A percentile compares a stretch with the other conserved stretches of the same genome.
Conservation (phyloP, 495 filamentous ascomycete species). For the Trichoderma virens region DNA sequence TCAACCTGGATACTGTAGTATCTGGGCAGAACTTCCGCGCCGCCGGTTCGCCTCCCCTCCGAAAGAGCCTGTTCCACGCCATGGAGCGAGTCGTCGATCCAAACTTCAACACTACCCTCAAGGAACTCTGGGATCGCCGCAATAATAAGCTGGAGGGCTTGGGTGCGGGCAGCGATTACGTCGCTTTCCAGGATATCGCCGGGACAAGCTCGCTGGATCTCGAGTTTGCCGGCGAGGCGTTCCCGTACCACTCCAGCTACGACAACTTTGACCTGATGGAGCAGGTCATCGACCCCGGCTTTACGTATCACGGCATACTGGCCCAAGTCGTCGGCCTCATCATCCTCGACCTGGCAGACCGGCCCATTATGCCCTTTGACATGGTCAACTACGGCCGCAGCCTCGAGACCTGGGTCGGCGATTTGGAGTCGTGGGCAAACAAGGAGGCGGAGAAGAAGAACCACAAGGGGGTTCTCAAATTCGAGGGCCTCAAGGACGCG, state of each 20-base stretch:
- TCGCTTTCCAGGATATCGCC: slow-evolving; percentile 89
- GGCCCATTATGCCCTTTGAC: slow-evolving; percentile 75
- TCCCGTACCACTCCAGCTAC: slow-evolving; percentile 77
- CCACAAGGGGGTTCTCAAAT: slow-evolving; percentile 37
- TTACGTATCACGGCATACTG: slow-evolving; percentile 71
- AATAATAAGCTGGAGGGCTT: slow-evolving; percentile 58
- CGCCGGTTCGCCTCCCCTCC: slow-evolving; percentile 68
- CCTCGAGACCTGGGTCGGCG: slow-evolving; percentile 52
- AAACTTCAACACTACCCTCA: slow-evolving; percentile 60
- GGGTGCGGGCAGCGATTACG: slow-evolving; percentile 79
- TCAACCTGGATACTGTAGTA: slow-evolving; percentile 88
- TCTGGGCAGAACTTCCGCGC: slow-evolving; percentile 66
- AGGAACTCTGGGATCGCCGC: slow-evolving; percentile 65
- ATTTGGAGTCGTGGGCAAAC: slow-evolving; percentile 58
- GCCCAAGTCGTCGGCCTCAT: slow-evolving; percentile 74
- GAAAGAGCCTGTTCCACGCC: slow-evolving; percentile 60
- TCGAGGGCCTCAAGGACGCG: slow-evolving; percentile 54
- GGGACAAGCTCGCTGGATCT: slow-evolving; percentile 86
- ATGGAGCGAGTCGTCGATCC: slow-evolving; percentile 70
- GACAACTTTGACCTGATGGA: slow-evolving; percentile 87
- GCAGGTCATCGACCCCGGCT: slow-evolving; percentile 68
- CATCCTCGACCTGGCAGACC: slow-evolving; percentile 77
- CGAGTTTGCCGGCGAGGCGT: slow-evolving; percentile 62
- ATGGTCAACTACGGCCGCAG: slow-evolving; percentile 53
- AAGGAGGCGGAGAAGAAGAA: slow-evolving; percentile 34